Evolutionary conservation across 1,284 basidiomycete species (phyloP), one percentile per base, ranked within the genome.

Genomic region (Cystobasidium sp.): DNA sequence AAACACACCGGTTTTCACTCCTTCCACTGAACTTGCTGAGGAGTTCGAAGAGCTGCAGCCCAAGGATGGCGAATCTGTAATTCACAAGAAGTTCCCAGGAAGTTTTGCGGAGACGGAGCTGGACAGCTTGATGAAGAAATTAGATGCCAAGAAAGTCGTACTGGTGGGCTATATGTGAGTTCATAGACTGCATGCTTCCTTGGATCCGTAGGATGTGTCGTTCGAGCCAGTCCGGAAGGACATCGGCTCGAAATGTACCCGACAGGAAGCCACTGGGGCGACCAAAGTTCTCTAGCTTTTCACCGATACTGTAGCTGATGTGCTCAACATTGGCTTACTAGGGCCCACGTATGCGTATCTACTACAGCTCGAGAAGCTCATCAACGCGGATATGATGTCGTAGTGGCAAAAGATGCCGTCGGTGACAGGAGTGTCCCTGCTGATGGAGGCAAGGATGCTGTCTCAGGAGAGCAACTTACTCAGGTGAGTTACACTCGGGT

Each of bases 1-100:
- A 24, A 63, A 63, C n/a, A 73, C 70, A 12, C 70, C 70, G 10
- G 70, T 73, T 18, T 73, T 73, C 63, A 73, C 70, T 37, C 70
- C 70, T 18, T 49, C 43, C 20, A 65, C 70, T n/a, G 53, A 53
- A 7, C 62, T 73, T 51, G 70, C 70, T 1, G 44, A 65, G 51
- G 70, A 73, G 52, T 73, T 73, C 63, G 41, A 55, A 12, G 70
- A 73, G 43, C 70, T 73, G 20, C 31, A 56, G 63, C 52, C 49
- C 37, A 66, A 73, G 31, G 63, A 66, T 39, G 51, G 46, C 20
- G 70, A 73, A 52, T 20, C 24, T 16, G 46, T 55, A 9, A 24
- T 73, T 49, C 31, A 20, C 62, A 73, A 73, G 55, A 73, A 73
- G 47, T 73, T 65, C 53, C 70, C 70, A 20, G 70, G 70, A 14